phyloP scores from a whole-genome alignment of 352 stramenopile genomes.

The Pythium utonaiense region DNA sequence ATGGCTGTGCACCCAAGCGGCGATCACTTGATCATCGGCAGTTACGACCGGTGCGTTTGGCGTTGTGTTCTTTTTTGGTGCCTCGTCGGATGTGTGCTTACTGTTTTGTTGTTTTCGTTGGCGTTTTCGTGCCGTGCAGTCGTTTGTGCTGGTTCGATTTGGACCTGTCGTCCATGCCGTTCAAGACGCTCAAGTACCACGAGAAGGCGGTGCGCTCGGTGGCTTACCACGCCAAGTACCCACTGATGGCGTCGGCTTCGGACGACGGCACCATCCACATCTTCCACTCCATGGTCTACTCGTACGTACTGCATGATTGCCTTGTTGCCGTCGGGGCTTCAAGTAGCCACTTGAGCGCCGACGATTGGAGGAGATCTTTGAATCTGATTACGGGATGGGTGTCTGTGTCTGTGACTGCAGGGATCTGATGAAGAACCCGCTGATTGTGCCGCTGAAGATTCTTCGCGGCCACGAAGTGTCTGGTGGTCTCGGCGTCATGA shows the following conservation, averaged over 20 bases:
- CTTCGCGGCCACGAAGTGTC: slow-evolving; percentile 92
- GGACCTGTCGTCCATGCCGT: slow-evolving; percentile 96
- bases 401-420: slow-evolving; percentile 38
- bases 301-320: slow-evolving; percentile 55
- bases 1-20: slow-evolving; percentile 98
- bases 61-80: background rate
- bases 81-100: background rate
- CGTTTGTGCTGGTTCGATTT: slow-evolving; percentile 99
- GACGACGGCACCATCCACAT: slow-evolving; percentile 99
- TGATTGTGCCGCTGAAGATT: slow-evolving; percentile 99
- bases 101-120: background rate
- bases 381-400: slow-evolving; percentile 5
- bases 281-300: slow-evolving; percentile 99
- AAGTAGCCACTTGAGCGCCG: background rate
- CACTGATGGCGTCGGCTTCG: slow-evolving; percentile 97
- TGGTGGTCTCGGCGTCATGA: slow-evolving; percentile 94
- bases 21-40: slow-evolving; percentile 98
- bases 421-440: slow-evolving; percentile 98
- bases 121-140: slow-evolving; percentile 11
- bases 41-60: slow-evolving; percentile 88
- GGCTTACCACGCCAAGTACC: slow-evolving; percentile 94
- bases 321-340: background rate
- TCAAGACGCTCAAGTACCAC: slow-evolving; percentile 99
- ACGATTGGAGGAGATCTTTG: slow-evolving; percentile 8
- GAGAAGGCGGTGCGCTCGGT: slow-evolving; percentile 95